Base-by-base conservation (phyloP, 257 asterid genomes). In the Pogostemon cablin region DNA sequence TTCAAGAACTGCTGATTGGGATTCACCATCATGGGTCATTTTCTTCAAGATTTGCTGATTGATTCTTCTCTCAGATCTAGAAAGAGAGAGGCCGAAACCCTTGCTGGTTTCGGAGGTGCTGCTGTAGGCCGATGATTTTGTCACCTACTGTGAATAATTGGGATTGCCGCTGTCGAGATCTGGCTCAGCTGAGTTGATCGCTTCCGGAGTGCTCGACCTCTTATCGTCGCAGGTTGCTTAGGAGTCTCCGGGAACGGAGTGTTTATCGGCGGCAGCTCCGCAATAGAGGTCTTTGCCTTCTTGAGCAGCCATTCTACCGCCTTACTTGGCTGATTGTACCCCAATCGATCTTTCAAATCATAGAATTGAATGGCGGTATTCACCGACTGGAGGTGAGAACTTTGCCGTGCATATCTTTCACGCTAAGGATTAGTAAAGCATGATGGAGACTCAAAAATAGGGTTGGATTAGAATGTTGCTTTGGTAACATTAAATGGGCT, bases 221-320 rank as follows among this genome's bases (percentile, higher is more conserved):
- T 84, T 86, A 67, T 87, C 97, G 38, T 84, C 92, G 54, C 92
- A 87, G 3, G 81, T 77, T 87, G 96, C 81, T 74, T 80, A 0
- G 87, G 87, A 2, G 95, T 80, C 59, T 82, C 92, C 0, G 88
- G 93, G 49, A 87, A 85, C 3, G 85, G 80, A 0, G 79, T 50
- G 52, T 59, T 79, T 50, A 90, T 81, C 15, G 86, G 83, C 37
- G 93, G 97, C 35, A 93, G 89, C 78, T 90, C 92, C 3, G 80
- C 54, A 3, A 93, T 90, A 1, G 97, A 87, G 44, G 74, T 69
- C 7, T 88, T 85, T 0, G 96, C 96, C 25, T 85, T 96, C 66
- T 85, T 88, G 25, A 92, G 81, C 71, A 90, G 83, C 96, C 98
- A 92, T 77, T 92, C 98, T 55, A 92, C 87, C 71, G 96, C 98